Evolutionary conservation across 78 protist genomes (phyloP), one percentile per base, ranked within the genome.

Genomic region (Speleostelium caveatum): DNA sequence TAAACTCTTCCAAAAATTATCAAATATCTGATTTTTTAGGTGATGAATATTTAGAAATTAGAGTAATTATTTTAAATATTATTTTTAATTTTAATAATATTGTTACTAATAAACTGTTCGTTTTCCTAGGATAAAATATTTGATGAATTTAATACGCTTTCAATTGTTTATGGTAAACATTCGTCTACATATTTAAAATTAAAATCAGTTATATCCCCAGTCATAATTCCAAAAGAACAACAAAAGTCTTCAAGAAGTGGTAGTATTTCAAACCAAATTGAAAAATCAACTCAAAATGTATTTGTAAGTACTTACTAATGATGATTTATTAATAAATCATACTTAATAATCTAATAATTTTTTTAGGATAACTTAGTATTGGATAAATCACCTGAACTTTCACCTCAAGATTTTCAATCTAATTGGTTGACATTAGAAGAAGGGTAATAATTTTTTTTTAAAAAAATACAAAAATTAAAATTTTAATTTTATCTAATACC

Each of bases 121-220:
- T n/a, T n/a, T n/a, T n/a, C n/a, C n/a, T n/a, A n/a, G n/a, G 98
- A 97, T 73, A 53, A 56, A 17, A 80, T 97, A 58, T 95, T 97
- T 28, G 97, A 95, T 67, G 98, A 97, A 75, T 96, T 97, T 67
- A 97, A 97, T 93, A 71, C 96, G 12, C 89, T 97, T 24, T 71
- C 98, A 8, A 96, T 97, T 10, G 30, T 96, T 38, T 97, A 92
- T 86, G 65, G 88, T 67, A 41, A 63, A 24, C 98, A 95, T 12
- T 38, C 93, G 0, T 93, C 88, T 38, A 77, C 75, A 19, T 96
- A 95, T 65, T 65, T 95, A 30, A 53, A 69, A 14, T 4, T 19
- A 58, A 58, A 10, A 10, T 6, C 6, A 12, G 53, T 45, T 58
- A 58, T 14, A n/a, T 58, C 63, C 7, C 63, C 63, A 58, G 16